phyloP scores from a whole-genome alignment of 208 protist genomes.

The Acanthamoeba castellanii region DNA sequence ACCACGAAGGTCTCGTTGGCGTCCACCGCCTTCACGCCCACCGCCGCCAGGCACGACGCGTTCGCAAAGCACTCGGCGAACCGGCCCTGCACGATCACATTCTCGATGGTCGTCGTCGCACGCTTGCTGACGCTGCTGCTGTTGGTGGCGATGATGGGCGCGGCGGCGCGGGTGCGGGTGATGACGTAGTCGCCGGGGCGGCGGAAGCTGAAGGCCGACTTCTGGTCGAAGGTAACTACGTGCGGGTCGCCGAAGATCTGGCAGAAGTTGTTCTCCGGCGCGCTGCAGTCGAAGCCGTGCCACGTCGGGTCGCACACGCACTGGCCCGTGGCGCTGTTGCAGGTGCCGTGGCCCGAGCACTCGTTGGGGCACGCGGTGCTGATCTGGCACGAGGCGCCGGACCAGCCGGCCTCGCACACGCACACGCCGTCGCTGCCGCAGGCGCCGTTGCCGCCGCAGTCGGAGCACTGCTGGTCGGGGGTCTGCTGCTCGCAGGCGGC shows the following conservation, averaged over 20 bases:
- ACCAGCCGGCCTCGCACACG: constrained; percentile 44
- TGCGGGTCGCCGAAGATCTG: constrained; percentile 62
- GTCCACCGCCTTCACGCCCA: background rate
- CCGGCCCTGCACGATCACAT: background rate
- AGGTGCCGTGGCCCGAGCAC: constrained; percentile 55
- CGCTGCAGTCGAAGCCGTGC: constrained; percentile 38
- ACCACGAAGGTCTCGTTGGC: constrained; percentile 32
- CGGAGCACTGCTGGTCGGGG: background rate
- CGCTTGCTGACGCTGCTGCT: background rate
- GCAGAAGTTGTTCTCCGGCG: constrained; percentile 42
- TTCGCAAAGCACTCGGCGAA: constrained; percentile 21
- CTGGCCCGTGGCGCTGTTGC: background rate
- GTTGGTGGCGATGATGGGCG: background rate
- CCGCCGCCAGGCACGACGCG: constrained; percentile 19
- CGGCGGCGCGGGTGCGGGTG: constrained; percentile 13
- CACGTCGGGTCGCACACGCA: constrained; percentile 33
- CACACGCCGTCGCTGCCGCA: constrained; percentile 45
- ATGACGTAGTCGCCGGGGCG: constrained; percentile 43
- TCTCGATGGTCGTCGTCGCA: constrained; percentile 6
- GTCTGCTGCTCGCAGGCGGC: background rate
- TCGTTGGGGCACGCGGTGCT: constrained; percentile 47
- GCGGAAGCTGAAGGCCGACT: constrained; percentile 44
- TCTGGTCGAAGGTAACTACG: constrained; percentile 11
- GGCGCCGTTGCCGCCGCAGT: constrained; percentile 32
- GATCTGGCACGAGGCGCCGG: background rate